A percentile compares a stretch with the other conserved stretches of the same genome.
These are phyloP conservation scores for Perkinsus marinus DNA, from an alignment of 169 alveolate species.

Conservation along the genomic window DNA sequence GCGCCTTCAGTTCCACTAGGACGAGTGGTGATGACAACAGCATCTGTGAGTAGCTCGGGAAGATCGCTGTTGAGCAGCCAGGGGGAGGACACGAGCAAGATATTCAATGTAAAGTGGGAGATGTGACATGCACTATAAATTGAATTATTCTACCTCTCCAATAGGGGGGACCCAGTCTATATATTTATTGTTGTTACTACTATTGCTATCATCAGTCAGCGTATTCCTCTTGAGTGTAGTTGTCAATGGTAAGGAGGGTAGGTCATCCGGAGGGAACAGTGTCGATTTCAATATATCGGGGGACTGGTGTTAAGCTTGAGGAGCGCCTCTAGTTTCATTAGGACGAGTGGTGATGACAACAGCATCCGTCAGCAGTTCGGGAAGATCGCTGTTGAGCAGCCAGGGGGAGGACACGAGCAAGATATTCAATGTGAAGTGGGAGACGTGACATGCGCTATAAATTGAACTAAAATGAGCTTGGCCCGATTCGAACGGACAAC, in stretches of 20 bases:
- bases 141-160: too few relatives aligned
- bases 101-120: not conserved
- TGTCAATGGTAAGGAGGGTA: not conserved
- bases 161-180: too few relatives aligned
- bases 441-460: not conserved
- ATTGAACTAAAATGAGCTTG: not conserved
- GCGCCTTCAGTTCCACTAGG: too few relatives aligned
- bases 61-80: not conserved
- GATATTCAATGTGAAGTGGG: not conserved
- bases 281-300: too few relatives aligned
- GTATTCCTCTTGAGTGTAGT: not conserved
- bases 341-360: not conserved
- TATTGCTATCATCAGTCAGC: not conserved
- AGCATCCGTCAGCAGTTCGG: not conserved
- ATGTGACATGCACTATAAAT: not conserved
- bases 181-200: too few relatives aligned
- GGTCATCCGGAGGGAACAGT: not conserved
- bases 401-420: not conserved
- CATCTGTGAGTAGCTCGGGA: not conserved
- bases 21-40: not conserved
- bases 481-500: not conserved
- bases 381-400: not conserved
- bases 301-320: too few relatives aligned
- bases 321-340: too few relatives aligned
- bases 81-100: not conserved